phyloP scores from a whole-genome alignment of 495 filamentous ascomycete genomes.

The Xylaria acuta region DNA sequence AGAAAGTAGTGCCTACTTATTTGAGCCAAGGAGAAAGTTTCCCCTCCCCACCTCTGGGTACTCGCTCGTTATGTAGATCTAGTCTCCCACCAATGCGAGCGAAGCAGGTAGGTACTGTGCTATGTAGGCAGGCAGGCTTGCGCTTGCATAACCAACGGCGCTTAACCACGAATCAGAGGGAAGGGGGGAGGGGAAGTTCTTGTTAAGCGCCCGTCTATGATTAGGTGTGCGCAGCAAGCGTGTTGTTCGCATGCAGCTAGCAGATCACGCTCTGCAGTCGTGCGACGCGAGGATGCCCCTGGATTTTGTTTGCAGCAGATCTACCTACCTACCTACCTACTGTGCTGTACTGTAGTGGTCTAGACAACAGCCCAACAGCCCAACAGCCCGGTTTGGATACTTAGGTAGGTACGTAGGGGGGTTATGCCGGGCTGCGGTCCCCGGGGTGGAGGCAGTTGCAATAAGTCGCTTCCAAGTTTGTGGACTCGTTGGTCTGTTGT shows the following conservation, averaged over 20 bases:
- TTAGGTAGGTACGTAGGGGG: too few species aligned
- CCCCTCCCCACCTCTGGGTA: background rate
- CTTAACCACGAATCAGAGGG: constrained; percentile 27
- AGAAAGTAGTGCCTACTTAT: too few species aligned
- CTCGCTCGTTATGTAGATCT: background rate
- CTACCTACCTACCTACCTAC: too few species aligned
- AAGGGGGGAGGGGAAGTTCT: background rate
- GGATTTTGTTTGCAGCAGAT: too few species aligned
- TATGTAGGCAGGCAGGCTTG: too few species aligned
- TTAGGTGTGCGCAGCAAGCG: background rate
- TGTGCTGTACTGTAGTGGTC: too few species aligned
- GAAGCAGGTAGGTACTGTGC: background rate
- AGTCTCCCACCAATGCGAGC: background rate
- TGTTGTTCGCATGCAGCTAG: background rate
- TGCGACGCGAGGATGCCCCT: background rate
- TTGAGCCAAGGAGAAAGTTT: background rate
- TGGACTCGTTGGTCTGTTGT: background rate
- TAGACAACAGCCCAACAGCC: too few species aligned
- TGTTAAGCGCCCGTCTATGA: constrained; percentile 25
- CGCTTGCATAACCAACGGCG: constrained; percentile 16
- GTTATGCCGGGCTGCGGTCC: background rate
- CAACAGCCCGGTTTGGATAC: too few species aligned
- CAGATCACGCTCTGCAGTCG: constrained; percentile 5
- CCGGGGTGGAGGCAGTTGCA: background rate
- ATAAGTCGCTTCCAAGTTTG: too few species aligned